phyloP scores from a whole-genome alignment of 2,329 filamentous ascomycete species.

The Talaromyces pinophilus region DNA sequence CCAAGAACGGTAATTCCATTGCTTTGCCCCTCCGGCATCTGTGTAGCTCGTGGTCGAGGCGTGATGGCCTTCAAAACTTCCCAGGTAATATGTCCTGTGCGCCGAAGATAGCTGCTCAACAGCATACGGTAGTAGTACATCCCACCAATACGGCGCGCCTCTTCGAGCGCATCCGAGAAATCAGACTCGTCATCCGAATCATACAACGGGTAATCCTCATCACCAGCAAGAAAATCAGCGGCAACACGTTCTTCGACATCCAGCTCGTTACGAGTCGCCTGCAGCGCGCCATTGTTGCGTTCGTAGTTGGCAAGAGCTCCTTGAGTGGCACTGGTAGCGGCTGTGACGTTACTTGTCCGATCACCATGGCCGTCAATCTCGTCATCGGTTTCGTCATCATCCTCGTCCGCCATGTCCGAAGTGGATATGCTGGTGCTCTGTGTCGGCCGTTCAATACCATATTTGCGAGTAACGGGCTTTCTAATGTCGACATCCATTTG shows the following conservation, averaged over 20 bases:
- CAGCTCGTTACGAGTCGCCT: constrained; percentile 51
- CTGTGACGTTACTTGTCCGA: neutral
- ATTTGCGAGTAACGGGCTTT: constrained; percentile 83
- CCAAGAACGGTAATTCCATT: constrained; percentile 46
- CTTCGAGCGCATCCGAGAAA: constrained; percentile 72
- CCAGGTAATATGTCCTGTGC: constrained; percentile 49
- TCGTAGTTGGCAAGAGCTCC: constrained; percentile 11
- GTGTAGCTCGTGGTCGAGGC: constrained; percentile 54
- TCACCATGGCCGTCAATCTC: constrained; percentile 47
- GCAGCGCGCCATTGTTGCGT: constrained; percentile 48
- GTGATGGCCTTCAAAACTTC: constrained; percentile 53
- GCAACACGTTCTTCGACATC: constrained; percentile 85
- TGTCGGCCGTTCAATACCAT: constrained; percentile 81
- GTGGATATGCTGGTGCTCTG: constrained; percentile 74
- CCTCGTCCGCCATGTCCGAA: constrained; percentile 73
- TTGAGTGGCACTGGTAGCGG: constrained; percentile 17
- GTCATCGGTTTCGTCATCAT: constrained; percentile 69
- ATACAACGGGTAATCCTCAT: constrained; percentile 81
- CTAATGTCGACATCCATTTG: constrained; percentile 98
- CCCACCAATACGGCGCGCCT: constrained; percentile 74
- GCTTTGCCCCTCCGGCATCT: constrained; percentile 40
- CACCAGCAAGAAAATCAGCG: constrained; percentile 57
- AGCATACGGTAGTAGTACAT: constrained; percentile 71
- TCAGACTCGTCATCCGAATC: constrained; percentile 86
- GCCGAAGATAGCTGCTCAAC: constrained; percentile 53